Evolutionary conservation across 768 basidiomycete genomes (phyloP).

Genomic region (Hygrocybe punicea): DNA sequence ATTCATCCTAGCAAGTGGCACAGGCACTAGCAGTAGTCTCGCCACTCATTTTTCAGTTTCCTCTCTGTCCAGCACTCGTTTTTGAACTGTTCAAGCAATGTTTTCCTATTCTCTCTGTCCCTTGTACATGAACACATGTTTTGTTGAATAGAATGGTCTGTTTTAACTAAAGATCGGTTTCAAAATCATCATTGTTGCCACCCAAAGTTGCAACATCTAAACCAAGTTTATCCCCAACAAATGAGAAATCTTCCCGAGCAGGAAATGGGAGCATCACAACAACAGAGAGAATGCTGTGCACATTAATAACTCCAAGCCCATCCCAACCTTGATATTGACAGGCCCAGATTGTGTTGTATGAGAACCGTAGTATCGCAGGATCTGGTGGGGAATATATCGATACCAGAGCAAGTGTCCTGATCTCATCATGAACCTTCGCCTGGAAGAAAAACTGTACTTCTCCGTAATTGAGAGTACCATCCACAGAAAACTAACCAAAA

Average conservation of each 20-base stretch:
- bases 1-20: background rate
- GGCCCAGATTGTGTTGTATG: constrained; percentile 9
- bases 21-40: background rate
- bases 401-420: constrained; percentile 7
- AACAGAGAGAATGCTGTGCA: constrained; percentile 17
- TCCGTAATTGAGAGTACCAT: background rate
- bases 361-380: constrained; percentile 5
- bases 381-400: constrained; percentile 7
- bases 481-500: background rate
- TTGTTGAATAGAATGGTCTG: too few relatives aligned
- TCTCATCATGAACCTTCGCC: constrained; percentile 12
- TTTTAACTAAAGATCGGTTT: too few relatives aligned
- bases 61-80: too few relatives aligned
- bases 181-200: background rate
- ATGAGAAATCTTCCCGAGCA: constrained; percentile 38
- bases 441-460: background rate
- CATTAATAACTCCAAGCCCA: constrained; percentile 5
- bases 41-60: too few relatives aligned
- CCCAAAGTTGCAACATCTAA: constrained; percentile 6
- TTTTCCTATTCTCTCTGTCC: background rate
- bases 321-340: constrained; percentile 12
- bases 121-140: background rate
- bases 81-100: too few relatives aligned
- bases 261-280: constrained; percentile 25
- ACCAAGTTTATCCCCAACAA: constrained; percentile 43